Conservation (phyloP, 2,329 filamentous ascomycete genomes). For the Fusarium annulatum region DNA sequence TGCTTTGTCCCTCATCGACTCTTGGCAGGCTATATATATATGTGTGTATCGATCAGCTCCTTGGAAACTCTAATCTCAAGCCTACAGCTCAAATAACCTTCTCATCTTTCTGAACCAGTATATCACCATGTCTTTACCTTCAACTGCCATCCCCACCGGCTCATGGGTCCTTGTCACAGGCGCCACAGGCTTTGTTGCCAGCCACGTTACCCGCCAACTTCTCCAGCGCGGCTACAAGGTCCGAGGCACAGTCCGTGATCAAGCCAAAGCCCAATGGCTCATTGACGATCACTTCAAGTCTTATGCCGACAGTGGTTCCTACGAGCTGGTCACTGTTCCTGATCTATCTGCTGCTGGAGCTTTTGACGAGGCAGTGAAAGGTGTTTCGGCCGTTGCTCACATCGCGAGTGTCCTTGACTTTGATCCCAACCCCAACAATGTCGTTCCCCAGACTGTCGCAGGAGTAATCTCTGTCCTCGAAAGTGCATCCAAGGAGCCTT, state of each 20-base stretch:
- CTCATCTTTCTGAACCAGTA: fast-evolving
- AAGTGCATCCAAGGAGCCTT: slow-evolving; percentile 53
- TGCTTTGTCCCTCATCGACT: not conserved
- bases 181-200: slow-evolving; percentile 58
- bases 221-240: slow-evolving; percentile 56
- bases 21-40: not conserved
- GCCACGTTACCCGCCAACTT: slow-evolving; percentile 55
- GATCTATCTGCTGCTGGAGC: slow-evolving; percentile 52
- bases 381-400: slow-evolving; percentile 57
- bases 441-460: slow-evolving; percentile 54
- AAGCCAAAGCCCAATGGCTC: slow-evolving; percentile 49
- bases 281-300: slow-evolving; percentile 47
- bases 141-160: slow-evolving; percentile 39
- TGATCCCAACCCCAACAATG: slow-evolving; percentile 53
- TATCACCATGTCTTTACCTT: not conserved
- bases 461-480: slow-evolving; percentile 53
- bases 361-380: slow-evolving; percentile 49
- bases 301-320: slow-evolving; percentile 43
- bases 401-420: slow-evolving; percentile 56
- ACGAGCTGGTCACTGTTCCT: slow-evolving; percentile 53
- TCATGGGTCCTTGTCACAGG: slow-evolving; percentile 58
- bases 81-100: no score
- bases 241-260: slow-evolving; percentile 57
- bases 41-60: fast-evolving
- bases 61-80: not conserved